A percentile compares a stretch with the other conserved stretches of the same genome.
These are phyloP conservation scores for Primulina eburnea DNA, from an alignment of 257 asterid genomes.

Conservation along the genomic window DNA sequence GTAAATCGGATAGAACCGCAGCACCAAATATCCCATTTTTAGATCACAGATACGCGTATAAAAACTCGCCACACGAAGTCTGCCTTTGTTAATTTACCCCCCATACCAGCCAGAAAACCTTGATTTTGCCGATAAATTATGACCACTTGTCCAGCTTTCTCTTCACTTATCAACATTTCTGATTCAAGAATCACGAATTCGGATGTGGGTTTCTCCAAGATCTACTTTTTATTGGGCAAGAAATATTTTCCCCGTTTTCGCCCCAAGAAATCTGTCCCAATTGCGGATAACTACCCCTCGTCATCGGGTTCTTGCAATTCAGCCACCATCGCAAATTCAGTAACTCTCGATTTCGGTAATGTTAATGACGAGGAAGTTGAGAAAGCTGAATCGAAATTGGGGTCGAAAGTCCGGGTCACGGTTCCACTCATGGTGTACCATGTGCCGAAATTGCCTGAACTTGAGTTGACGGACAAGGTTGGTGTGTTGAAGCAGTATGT, in stretches of 20 bases:
- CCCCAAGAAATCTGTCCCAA: constrained; percentile 6
- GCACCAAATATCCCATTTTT: not conserved
- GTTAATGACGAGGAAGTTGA: constrained; percentile 29
- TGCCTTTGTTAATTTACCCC: not conserved
- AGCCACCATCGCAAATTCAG: not conserved
- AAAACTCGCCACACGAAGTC: constrained; percentile 20
- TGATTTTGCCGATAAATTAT: constrained; percentile 18
- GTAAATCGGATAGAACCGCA: constrained; percentile 32
- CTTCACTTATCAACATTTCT: constrained; percentile 48
- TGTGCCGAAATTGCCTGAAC: constrained; percentile 72
- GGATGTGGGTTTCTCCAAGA: constrained; percentile 32
- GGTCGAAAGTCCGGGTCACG: constrained; percentile 61
- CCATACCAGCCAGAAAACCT: not conserved
- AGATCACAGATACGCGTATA: constrained; percentile 18
- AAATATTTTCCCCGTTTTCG: constrained; percentile 13
- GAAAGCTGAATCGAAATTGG: constrained; percentile 40
- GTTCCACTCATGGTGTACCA: constrained; percentile 80
- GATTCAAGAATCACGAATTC: constrained; percentile 46
- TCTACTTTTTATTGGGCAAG: constrained; percentile 22
- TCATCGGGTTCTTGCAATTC: constrained; percentile 18
- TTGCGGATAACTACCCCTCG: constrained; percentile 13
- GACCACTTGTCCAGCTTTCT: constrained; percentile 37
- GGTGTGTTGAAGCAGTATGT: constrained; percentile 86
- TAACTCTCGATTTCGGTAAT: constrained; percentile 18
- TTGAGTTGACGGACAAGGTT: constrained; percentile 51